Evolutionary conservation across 192 early-diverging fungal genomes (phyloP).

Genomic region (Coemansia sp.): DNA sequence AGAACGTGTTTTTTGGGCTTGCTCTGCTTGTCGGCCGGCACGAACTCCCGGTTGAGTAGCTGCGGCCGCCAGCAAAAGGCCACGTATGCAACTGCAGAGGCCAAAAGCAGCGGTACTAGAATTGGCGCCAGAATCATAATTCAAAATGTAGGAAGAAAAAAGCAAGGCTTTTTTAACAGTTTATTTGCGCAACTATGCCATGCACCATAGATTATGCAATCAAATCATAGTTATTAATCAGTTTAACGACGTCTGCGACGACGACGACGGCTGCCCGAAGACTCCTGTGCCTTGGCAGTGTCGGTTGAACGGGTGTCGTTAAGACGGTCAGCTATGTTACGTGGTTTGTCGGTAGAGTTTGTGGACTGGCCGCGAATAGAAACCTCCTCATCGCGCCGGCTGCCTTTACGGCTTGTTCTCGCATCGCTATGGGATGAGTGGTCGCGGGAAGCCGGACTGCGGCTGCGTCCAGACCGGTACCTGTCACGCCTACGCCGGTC

Average conservation of each 20-base stretch:
- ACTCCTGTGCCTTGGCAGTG: not conserved
- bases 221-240: slow-evolving; percentile 55
- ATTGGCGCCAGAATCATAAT: slow-evolving; percentile 45
- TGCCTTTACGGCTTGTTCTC: slow-evolving; percentile 4
- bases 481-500: slow-evolving; percentile 9
- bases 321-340: slow-evolving; percentile 34
- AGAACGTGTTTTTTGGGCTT: slow-evolving; percentile 53
- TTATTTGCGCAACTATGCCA: too few relatives aligned
- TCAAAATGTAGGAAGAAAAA: too few relatives aligned
- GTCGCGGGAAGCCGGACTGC: slow-evolving; percentile 23
- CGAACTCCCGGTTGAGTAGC: slow-evolving; percentile 34
- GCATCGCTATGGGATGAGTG: slow-evolving; percentile 7
- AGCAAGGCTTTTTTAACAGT: slow-evolving; percentile 25
- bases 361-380: slow-evolving; percentile 34
- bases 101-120: slow-evolving; percentile 30
- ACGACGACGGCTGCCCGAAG: slow-evolving; percentile 13
- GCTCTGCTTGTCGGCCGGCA: slow-evolving; percentile 30
- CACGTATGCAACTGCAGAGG: slow-evolving; percentile 25
- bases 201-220: slow-evolving; percentile 55
- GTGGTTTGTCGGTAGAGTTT: slow-evolving; percentile 8
- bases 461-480: slow-evolving; percentile 15
- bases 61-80: slow-evolving; percentile 30
- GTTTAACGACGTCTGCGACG: slow-evolving; percentile 19
- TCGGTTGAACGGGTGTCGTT: slow-evolving; percentile 22
- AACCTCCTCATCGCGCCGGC: not conserved